Conservation (phyloP, 495 filamentous ascomycete genomes). For the Entonaema liquescens region DNA sequence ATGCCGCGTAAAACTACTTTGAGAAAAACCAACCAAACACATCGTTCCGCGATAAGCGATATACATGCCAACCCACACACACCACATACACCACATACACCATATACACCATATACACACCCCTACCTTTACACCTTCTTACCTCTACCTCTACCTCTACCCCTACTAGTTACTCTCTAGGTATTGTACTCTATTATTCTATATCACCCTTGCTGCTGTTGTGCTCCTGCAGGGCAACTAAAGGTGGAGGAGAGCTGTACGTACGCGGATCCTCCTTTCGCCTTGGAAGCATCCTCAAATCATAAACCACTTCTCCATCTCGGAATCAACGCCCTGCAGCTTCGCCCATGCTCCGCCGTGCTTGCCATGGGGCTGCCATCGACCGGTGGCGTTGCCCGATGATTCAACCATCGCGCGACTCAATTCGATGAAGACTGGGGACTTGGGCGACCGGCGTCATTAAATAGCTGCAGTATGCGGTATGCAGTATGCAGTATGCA, state of each 20-base stretch:
- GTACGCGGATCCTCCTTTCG: constrained; percentile 32
- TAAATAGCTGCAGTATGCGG: not conserved
- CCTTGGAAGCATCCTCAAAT: constrained; percentile 33
- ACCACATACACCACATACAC: too few relatives aligned
- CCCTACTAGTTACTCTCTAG: not conserved
- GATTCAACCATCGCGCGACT: not conserved
- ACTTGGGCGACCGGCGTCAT: not conserved
- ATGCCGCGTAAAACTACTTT: constrained; percentile 12
- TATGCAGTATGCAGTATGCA: constrained; percentile 20
- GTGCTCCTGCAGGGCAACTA: constrained; percentile 7
- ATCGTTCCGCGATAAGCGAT: constrained; percentile 41
- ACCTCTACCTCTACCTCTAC: too few relatives aligned
- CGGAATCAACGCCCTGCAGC: constrained; percentile 30
- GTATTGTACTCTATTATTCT: too few relatives aligned
- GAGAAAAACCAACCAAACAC: constrained; percentile 24
- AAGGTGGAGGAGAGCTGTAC: constrained; percentile 16
- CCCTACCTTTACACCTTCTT: too few relatives aligned
- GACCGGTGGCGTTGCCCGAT: constrained; percentile 36
- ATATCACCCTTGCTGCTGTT: constrained; percentile 17
- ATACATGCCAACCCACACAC: not conserved
- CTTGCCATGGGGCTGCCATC: constrained; percentile 17
- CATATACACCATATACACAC: too few relatives aligned
- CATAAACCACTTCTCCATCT: constrained; percentile 22
- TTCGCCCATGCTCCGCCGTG: constrained; percentile 13
- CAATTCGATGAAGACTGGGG: constrained; percentile 7